Percentiles rank a stretch among this genome's conserved stretches.
These are phyloP conservation scores for Penicillium odoratum DNA, from an alignment of 495 filamentous ascomycete genomes.

Conservation along the genomic window DNA sequence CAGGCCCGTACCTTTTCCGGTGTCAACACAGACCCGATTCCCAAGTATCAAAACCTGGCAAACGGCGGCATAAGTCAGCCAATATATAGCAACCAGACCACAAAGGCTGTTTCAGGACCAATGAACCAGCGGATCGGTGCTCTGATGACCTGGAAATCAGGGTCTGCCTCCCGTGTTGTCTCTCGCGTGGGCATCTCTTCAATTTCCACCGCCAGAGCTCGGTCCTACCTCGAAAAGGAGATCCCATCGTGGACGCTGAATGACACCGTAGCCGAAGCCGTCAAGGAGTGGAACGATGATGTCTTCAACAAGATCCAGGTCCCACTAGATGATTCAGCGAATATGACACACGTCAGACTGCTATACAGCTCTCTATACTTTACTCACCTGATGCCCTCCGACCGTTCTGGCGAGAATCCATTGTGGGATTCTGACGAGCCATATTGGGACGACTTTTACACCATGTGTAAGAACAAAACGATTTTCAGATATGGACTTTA, in stretches of 20 bases:
- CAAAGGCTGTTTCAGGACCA: constrained; percentile 31
- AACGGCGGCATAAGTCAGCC: constrained; percentile 30
- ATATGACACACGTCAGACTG: constrained; percentile 62
- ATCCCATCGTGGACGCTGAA: constrained; percentile 54
- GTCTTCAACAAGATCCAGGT: constrained; percentile 61
- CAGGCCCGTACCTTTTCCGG: constrained; percentile 55
- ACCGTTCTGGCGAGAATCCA: constrained; percentile 74
- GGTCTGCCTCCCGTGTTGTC: constrained; percentile 35
- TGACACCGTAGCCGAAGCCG: constrained; percentile 48
- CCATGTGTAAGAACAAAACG: constrained; percentile 23
- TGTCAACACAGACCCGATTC: constrained; percentile 39
- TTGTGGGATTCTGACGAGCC: constrained; percentile 66
- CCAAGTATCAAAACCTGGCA: constrained; percentile 30
- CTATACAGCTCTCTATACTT: constrained; percentile 71
- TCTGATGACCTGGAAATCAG: constrained; percentile 34
- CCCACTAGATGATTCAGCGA: constrained; percentile 47
- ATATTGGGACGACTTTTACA: constrained; percentile 63
- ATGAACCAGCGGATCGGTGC: constrained; percentile 41
- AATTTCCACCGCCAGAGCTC: constrained; percentile 26
- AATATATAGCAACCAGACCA: constrained; percentile 25
- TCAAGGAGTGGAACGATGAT: constrained; percentile 60
- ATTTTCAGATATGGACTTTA: background rate
- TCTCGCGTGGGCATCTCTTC: constrained; percentile 65
- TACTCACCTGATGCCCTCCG: constrained; percentile 66
- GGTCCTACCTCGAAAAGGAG: constrained; percentile 57